Base-by-base conservation (phyloP, 345 rosid genomes). In the Lumnitzera racemosa region DNA sequence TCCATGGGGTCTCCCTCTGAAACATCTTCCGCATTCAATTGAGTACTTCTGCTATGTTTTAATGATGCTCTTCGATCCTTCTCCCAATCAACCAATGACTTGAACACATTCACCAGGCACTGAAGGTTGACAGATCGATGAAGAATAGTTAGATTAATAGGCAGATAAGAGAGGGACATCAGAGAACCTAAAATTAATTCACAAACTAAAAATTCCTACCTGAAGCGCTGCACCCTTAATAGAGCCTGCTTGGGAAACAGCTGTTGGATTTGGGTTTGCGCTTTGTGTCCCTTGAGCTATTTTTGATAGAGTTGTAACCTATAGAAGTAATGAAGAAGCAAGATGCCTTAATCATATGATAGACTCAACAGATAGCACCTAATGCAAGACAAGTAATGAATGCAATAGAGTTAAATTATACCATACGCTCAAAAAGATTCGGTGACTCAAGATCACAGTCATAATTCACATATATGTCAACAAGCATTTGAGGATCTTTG, bases 401-500 rank as follows among this genome's bases (percentile, higher is more conserved):
- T 53, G 41, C 51, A 52, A 65, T 62, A 51, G 68, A 46, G 53
- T 31, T 49, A 59, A 61, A 60, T 41, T 58, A 36, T 70, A 94
- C 99, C 97, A 86, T 79, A 82, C 99, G 96, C 77, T 94, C 97
- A 83, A 94, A 94, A 80, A 94, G 81, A 81, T 90, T 94, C 1
- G 99, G 95, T 56, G 99, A 92, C 80, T 90, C 96, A 61, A 86
- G 90, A 90, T 90, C 99, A 71, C 99, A 90, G 61, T 94, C 99
- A 72, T 94, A 94, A 70, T 90, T 94, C 74, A 90, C 97, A 80
- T 78, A 94, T 57, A 94, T 81, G 74, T 94, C 99, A 72, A 94
- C 91, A 74, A 94, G 99, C 92, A 86, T 84, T 70, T 94, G 97
- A 58, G 99, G 83, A 80, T 94, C 95, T 74, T 78, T 89, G 72